A percentile compares a stretch with the other conserved stretches of the same genome.
Evolutionary conservation across 805 yeast species (phyloP).

Genomic region (Kuraishia molischiana): DNA sequence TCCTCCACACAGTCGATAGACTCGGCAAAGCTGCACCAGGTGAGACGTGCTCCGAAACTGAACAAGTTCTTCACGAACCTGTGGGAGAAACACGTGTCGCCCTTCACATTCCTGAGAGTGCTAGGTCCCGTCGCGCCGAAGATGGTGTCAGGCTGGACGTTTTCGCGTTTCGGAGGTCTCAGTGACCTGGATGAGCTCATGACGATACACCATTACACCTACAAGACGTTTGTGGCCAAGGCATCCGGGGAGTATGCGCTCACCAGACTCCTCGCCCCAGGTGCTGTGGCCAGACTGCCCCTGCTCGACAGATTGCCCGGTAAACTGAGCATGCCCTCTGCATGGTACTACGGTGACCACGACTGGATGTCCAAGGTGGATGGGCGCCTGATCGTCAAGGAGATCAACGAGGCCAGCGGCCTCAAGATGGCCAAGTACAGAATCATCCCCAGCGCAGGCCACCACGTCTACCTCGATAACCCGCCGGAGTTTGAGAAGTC

Average conservation of each 20-base stretch:
- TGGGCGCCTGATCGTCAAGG: slow-evolving; percentile 34
- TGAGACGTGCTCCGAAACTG: slow-evolving; percentile 21
- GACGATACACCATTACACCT: slow-evolving; percentile 43
- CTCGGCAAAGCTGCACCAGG: slow-evolving; percentile 12
- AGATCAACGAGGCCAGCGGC: slow-evolving; percentile 15
- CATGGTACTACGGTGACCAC: slow-evolving; percentile 57
- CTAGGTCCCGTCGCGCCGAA: slow-evolving; percentile 47
- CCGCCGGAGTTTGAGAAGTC: slow-evolving; percentile 20
- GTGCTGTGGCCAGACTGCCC: slow-evolving; percentile 48
- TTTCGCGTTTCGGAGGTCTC: slow-evolving; percentile 28
- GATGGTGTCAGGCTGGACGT: slow-evolving; percentile 44
- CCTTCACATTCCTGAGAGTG: slow-evolving; percentile 39
- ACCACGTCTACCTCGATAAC: slow-evolving; percentile 45
- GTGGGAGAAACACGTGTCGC: slow-evolving; percentile 49
- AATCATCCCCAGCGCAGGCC: slow-evolving; percentile 37
- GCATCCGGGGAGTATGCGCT: slow-evolving; percentile 61
- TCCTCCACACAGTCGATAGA: slow-evolving; percentile 12
- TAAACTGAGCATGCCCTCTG: slow-evolving; percentile 29
- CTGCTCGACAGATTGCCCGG: slow-evolving; percentile 40
- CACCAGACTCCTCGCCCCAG: slow-evolving; percentile 49
- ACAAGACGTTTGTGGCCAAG: slow-evolving; percentile 38
- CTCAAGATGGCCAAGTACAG: slow-evolving; percentile 19
- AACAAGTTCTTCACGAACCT: slow-evolving; percentile 26
- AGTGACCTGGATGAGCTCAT: slow-evolving; percentile 19
- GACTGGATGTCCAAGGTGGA: slow-evolving; percentile 68